Conservation (phyloP, 148 eudicot genomes). For the Drosera capensis region DNA sequence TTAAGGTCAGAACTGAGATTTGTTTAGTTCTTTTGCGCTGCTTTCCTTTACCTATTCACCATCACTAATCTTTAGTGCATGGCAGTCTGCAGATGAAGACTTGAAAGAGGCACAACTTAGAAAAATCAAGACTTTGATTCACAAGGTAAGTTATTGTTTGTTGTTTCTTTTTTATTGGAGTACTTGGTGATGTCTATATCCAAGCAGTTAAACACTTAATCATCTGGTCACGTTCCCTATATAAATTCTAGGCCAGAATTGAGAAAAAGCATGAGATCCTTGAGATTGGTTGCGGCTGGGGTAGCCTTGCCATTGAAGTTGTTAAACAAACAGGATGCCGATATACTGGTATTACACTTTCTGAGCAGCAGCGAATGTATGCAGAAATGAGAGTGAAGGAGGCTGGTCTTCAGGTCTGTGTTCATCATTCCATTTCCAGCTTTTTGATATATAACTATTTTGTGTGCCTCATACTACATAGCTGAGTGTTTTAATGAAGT, state of each 20-base stretch:
- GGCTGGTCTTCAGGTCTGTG: conserved; percentile 71
- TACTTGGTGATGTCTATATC: too few relatives aligned
- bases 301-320: conserved; percentile 82
- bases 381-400: conserved; percentile 73
- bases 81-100: conserved; percentile 65
- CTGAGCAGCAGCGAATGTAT: conserved; percentile 64
- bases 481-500: background rate
- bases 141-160: conserved; percentile 51
- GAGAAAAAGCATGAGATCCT: conserved; percentile 56
- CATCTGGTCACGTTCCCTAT: background rate
- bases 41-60: background rate
- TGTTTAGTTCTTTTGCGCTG: background rate
- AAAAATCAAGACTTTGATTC: conserved; percentile 49
- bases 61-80: background rate
- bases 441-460: background rate
- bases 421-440: background rate
- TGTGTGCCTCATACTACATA: background rate
- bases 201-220: background rate
- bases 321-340: conserved; percentile 82
- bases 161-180: too few relatives aligned
- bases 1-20: conserved; percentile 39
- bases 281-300: conserved; percentile 98
- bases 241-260: conserved; percentile 43
- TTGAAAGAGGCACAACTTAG: conserved; percentile 70
- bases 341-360: conserved; percentile 87